phyloP scores from a whole-genome alignment of 2,329 filamentous ascomycete genomes.

The Taxawa tesnikishii region DNA sequence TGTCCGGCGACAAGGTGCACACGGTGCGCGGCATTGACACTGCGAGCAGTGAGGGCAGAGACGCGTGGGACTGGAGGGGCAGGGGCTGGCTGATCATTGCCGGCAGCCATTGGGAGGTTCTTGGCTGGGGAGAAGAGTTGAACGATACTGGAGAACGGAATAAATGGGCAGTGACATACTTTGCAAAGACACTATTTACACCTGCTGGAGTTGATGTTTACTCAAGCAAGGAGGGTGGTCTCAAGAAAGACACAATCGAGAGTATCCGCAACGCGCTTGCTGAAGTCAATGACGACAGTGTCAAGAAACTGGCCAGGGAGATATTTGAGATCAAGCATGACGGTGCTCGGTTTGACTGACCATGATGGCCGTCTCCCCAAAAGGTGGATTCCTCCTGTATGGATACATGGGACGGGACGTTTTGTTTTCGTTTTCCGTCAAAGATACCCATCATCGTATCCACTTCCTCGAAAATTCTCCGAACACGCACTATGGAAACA shows the following conservation, averaged over 20 bases:
- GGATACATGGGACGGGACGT: no score
- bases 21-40: constrained; percentile 55
- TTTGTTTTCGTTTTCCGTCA: no score
- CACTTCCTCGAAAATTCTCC: no score
- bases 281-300: constrained; percentile 36
- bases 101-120: constrained; percentile 65
- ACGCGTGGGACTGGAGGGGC: constrained; percentile 64
- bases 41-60: constrained; percentile 22
- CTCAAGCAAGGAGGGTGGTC: constrained; percentile 47
- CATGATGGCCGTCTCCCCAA: no score
- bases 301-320: constrained; percentile 39
- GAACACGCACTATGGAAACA: no score
- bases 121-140: constrained; percentile 56
- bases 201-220: constrained; percentile 74
- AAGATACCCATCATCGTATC: no score
- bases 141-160: constrained; percentile 9
- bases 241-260: constrained; percentile 44
- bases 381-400: no score
- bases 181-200: constrained; percentile 72
- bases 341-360: background rate
- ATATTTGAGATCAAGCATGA: constrained; percentile 33
- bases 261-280: constrained; percentile 44
- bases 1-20: constrained; percentile 39
- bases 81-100: constrained; percentile 63
- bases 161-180: constrained; percentile 72